Evolutionary conservation across 495 filamentous ascomycete species (phyloP).

Genomic region (Hypoxylon perforatum): DNA sequence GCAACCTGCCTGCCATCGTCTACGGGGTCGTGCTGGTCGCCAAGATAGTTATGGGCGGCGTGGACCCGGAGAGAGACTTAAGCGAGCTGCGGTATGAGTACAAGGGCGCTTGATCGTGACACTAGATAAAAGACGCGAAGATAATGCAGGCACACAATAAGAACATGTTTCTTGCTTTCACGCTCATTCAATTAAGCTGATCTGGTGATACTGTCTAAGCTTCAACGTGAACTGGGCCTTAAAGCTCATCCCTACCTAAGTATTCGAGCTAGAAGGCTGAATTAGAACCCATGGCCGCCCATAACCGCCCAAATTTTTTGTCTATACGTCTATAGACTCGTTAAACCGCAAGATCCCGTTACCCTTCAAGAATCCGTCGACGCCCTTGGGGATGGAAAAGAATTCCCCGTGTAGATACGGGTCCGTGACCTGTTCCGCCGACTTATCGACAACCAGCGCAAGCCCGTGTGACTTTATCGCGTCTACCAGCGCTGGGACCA

Average conservation of each 20-base stretch:
- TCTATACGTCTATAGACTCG: slow-evolving; percentile 91
- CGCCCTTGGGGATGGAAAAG: slow-evolving; percentile 67
- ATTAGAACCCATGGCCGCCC: background rate
- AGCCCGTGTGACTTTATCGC: slow-evolving; percentile 94
- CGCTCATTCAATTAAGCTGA: background rate
- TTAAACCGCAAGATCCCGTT: slow-evolving; percentile 92
- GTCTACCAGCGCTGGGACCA: slow-evolving; percentile 90
- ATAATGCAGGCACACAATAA: background rate
- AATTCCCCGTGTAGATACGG: slow-evolving; percentile 49
- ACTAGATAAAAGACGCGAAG: background rate
- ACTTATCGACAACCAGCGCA: slow-evolving; percentile 90
- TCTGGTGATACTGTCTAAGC: background rate
- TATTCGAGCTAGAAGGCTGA: background rate
- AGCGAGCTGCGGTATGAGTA: slow-evolving; percentile 65
- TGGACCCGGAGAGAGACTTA: slow-evolving; percentile 66
- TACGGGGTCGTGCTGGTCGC: slow-evolving; percentile 60
- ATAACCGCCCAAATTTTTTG: background rate
- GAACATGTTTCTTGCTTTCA: background rate
- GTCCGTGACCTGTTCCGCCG: slow-evolving; percentile 54
- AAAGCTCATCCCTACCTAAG: slow-evolving; percentile 8
- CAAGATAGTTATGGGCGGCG: slow-evolving; percentile 64
- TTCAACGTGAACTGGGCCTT: slow-evolving; percentile 2
- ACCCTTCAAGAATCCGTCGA: slow-evolving; percentile 86
- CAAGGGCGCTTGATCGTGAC: slow-evolving; percentile 65
- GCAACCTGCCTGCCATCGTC: slow-evolving; percentile 55